Percentiles rank a stretch among this genome's conserved stretches.
Evolutionary conservation across 768 basidiomycete genomes (phyloP).

Genomic region (Russula foetens): DNA sequence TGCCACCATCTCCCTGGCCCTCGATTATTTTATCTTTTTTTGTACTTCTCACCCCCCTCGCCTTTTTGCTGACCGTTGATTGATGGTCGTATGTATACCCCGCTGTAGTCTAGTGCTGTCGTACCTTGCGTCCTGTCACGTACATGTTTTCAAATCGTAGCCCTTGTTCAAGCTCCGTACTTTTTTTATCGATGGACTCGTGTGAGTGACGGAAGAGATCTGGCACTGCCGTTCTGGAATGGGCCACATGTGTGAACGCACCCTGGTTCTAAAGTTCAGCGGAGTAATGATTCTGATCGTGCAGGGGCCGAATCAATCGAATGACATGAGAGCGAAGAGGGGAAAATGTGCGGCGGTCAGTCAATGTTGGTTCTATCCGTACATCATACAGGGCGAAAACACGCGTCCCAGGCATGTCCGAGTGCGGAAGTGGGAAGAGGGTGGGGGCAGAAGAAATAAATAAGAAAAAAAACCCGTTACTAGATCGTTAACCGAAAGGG

Average conservation of each 20-base stretch:
- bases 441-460: neutral
- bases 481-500: constrained; percentile 9
- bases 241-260: neutral
- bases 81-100: neutral
- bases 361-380: constrained; percentile 9
- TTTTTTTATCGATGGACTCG: neutral
- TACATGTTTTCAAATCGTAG: neutral
- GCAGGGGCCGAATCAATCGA: neutral
- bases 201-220: neutral
- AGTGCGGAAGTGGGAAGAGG: neutral
- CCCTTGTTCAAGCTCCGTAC: neutral
- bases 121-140: neutral
- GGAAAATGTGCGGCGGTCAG: neutral
- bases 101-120: neutral
- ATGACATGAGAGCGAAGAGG: neutral
- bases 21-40: neutral
- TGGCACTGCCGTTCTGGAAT: neutral
- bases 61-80: neutral
- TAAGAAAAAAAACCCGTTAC: neutral
- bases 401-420: neutral
- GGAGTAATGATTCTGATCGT: neutral
- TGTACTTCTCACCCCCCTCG: neutral
- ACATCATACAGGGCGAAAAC: constrained; percentile 8
- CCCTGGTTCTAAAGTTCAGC: neutral
- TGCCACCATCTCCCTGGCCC: neutral